phyloP scores from a whole-genome alignment of 768 basidiomycete genomes.

The Boletellus ananas region DNA sequence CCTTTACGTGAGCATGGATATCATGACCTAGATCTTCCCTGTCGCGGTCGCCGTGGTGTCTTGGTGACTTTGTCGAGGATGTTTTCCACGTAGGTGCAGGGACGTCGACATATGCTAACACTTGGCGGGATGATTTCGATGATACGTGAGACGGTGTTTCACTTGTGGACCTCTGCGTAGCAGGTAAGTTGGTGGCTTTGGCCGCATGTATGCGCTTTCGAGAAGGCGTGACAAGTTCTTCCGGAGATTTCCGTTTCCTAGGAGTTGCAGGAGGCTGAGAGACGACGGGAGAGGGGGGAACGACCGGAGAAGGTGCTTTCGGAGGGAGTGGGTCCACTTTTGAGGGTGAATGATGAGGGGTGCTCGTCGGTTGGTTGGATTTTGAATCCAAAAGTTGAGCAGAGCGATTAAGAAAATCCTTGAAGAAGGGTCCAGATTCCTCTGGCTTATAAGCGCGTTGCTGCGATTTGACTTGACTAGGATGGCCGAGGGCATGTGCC shows the following conservation, averaged over 20 bases:
- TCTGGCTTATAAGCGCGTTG: constrained; percentile 43
- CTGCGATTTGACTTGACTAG: constrained; percentile 25
- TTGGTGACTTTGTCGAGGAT: constrained; percentile 23
- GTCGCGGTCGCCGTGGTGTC: constrained; percentile 33
- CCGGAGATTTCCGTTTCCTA: constrained; percentile 65
- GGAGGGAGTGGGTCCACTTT: constrained; percentile 14
- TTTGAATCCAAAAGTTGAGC: constrained; percentile 44
- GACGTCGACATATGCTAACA: constrained; percentile 33
- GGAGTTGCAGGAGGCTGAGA: constrained; percentile 45
- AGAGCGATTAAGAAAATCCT: constrained; percentile 49
- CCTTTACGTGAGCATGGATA: constrained; percentile 37
- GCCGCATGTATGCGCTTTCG: constrained; percentile 50
- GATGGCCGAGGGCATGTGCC: constrained; percentile 64
- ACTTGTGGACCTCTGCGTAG: constrained; percentile 13
- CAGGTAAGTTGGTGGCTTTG: constrained; percentile 9
- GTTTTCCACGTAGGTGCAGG: constrained; percentile 29
- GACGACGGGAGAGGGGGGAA: constrained; percentile 1
- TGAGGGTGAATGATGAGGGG: constrained; percentile 17
- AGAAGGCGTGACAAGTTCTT: constrained; percentile 57
- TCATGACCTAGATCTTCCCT: constrained; percentile 29
- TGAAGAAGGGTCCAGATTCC: constrained; percentile 63
- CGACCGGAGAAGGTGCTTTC: constrained; percentile 6
- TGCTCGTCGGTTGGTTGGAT: constrained; percentile 12
- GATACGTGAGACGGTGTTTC: constrained; percentile 26
- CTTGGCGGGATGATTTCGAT: constrained; percentile 29